phyloP scores from a whole-genome alignment of 163 green algal genomes.

The Volvox carteri region DNA sequence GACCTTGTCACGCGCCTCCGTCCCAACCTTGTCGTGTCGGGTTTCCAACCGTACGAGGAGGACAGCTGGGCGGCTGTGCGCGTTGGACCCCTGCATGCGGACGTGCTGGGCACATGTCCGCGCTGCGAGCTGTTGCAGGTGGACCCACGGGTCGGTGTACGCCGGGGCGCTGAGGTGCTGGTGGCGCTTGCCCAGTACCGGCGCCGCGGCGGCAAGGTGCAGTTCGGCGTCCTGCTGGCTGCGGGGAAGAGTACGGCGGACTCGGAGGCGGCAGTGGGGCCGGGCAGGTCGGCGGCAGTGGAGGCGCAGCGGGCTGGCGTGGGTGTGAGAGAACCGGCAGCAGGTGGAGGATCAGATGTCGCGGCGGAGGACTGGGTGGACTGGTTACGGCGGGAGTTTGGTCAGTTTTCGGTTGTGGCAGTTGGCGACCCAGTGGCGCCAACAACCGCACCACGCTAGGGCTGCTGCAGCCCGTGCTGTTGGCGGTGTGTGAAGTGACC shows the following conservation, averaged over 20 bases:
- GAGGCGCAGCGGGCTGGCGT: background rate
- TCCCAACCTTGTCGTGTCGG: conserved; percentile 84
- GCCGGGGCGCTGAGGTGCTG: conserved; percentile 75
- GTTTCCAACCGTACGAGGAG: conserved; percentile 76
- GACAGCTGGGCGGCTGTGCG: conserved; percentile 74
- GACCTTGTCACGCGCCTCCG: conserved; percentile 70
- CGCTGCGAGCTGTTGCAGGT: conserved; percentile 87
- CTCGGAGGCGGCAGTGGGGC: no score
- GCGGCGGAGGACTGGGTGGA: background rate
- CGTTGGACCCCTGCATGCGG: conserved; percentile 35
- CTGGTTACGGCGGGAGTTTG: conserved; percentile 20
- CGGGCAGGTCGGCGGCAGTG: background rate
- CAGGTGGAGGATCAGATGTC: background rate
- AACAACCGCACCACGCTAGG: no score
- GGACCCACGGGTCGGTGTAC: conserved; percentile 72
- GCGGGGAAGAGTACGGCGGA: background rate
- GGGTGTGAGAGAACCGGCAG: background rate
- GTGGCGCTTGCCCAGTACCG: conserved; percentile 80
- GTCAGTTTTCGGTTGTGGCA: background rate
- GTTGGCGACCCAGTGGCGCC: conserved; percentile 12
- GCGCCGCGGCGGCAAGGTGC: conserved; percentile 72
- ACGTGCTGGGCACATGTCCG: conserved; percentile 74
- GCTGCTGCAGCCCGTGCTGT: no score
- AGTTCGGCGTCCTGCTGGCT: conserved; percentile 79
- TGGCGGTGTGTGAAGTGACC: no score